Conservation (phyloP, 1,284 basidiomycete genomes). For the Anthracocystis panici-leucophaei region DNA sequence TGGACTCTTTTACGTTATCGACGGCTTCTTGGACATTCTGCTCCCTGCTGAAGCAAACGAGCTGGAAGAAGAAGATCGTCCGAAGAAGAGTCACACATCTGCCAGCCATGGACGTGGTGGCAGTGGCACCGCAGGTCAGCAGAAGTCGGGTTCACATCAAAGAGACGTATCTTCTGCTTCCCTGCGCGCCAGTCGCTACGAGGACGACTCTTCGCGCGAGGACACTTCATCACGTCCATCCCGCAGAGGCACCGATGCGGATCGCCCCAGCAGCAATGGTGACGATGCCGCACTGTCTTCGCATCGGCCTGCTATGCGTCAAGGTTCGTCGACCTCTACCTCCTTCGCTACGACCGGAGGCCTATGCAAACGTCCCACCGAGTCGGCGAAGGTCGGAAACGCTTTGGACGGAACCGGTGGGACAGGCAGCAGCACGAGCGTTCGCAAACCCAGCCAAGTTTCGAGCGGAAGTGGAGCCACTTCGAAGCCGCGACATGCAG, state of each 20-base stretch:
- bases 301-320: conserved; percentile 22
- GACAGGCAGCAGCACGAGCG: not conserved
- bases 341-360: conserved; percentile 11
- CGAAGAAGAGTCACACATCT: conserved; percentile 8
- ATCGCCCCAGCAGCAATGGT: conserved; percentile 9
- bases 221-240: conserved; percentile 4
- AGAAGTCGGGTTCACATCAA: conserved; percentile 10
- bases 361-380: conserved; percentile 30
- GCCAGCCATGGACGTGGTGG: conserved; percentile 5
- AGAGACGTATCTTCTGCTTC: conserved; percentile 13
- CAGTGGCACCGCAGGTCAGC: not conserved
- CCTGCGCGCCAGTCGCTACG: conserved; percentile 19
- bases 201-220: conserved; percentile 16
- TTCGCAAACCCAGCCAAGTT: conserved; percentile 22
- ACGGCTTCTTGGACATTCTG: conserved; percentile 93
- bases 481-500: conserved; percentile 5
- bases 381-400: conserved; percentile 57
- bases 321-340: conserved; percentile 29
- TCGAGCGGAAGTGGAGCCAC: conserved; percentile 10
- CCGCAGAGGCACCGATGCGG: conserved; percentile 28
- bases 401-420: conserved; percentile 58
- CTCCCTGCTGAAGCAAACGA: conserved; percentile 73
- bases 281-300: conserved; percentile 4
- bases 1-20: conserved; percentile 97
- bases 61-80: conserved; percentile 66